Percentiles rank a stretch among this genome's conserved stretches.
phyloP scores from a whole-genome alignment of 2,329 filamentous ascomycete genomes.

The Bipolaris gigantea region DNA sequence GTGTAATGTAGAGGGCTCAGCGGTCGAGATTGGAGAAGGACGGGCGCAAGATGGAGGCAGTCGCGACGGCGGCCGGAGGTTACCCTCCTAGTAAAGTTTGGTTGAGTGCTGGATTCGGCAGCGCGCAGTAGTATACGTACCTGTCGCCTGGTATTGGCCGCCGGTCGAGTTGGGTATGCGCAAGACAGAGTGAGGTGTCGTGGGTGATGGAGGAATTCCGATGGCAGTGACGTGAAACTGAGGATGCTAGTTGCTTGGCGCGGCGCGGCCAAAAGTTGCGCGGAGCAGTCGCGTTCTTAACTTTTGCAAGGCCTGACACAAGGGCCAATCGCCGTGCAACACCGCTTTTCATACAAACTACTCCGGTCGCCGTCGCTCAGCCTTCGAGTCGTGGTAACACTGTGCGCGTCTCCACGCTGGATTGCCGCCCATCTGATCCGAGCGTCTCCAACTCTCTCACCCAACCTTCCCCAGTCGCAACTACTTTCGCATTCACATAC shows the following conservation, averaged over 20 bases:
- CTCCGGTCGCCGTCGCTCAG: neutral
- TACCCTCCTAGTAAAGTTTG: constrained; percentile 24
- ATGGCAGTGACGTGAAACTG: constrained; percentile 19
- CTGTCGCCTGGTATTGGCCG: constrained; percentile 19
- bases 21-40: neutral
- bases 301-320: neutral
- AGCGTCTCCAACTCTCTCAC: constrained; percentile 11
- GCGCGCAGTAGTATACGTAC: constrained; percentile 26
- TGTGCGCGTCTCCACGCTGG: neutral
- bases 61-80: constrained; percentile 28
- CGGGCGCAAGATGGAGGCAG: neutral
- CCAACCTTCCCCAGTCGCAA: constrained; percentile 8
- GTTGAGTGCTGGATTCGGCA: constrained; percentile 22
- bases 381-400: neutral
- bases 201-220: constrained; percentile 8
- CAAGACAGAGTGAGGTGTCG: constrained; percentile 8
- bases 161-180: constrained; percentile 8
- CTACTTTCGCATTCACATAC: neutral
- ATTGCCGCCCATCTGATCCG: constrained; percentile 6
- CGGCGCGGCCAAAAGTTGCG: constrained; percentile 22
- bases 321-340: constrained; percentile 1
- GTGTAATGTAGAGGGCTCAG: neutral
- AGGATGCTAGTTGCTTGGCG: constrained; percentile 22
- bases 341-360: neutral
- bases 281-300: constrained; percentile 10